These are phyloP conservation scores for Brassica incana DNA, from an alignment of 345 rosid genomes.

Conservation along the genomic window DNA sequence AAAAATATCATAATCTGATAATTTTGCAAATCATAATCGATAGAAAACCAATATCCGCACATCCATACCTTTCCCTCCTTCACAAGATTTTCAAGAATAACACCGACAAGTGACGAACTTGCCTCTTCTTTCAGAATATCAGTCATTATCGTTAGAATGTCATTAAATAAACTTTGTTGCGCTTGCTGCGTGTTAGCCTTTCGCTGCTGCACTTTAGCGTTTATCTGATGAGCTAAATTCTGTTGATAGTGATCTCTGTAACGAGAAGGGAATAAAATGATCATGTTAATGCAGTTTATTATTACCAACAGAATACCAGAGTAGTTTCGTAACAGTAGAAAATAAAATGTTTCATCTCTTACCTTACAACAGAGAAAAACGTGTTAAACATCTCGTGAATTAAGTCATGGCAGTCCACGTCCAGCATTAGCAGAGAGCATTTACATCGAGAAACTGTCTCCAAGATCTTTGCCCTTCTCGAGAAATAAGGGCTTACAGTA, in stretches of 20 bases:
- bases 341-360: slow-evolving; percentile 6
- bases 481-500: slow-evolving; percentile 65
- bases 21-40: slow-evolving; percentile 11
- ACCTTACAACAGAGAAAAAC: slow-evolving; percentile 83
- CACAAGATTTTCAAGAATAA: slow-evolving; percentile 71
- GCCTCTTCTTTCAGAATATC: slow-evolving; percentile 70
- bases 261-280: slow-evolving; percentile 11
- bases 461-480: slow-evolving; percentile 74
- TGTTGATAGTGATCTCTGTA: slow-evolving; percentile 61
- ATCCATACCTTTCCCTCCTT: slow-evolving; percentile 62
- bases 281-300: slow-evolving; percentile 20
- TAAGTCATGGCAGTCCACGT: slow-evolving; percentile 62
- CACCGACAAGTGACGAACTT: slow-evolving; percentile 50
- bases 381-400: slow-evolving; percentile 68
- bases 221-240: slow-evolving; percentile 42
- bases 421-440: slow-evolving; percentile 79
- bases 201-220: slow-evolving; percentile 27
- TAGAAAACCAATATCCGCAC: slow-evolving; percentile 4
- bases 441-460: slow-evolving; percentile 74
- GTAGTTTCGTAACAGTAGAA: neutral
- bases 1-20: slow-evolving; percentile 13
- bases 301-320: neutral
- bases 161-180: slow-evolving; percentile 55
- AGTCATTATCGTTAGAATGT: slow-evolving; percentile 64
- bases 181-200: slow-evolving; percentile 33